phyloP scores from a whole-genome alignment of 1,139 yeast genomes.

The Candida smagusa region DNA sequence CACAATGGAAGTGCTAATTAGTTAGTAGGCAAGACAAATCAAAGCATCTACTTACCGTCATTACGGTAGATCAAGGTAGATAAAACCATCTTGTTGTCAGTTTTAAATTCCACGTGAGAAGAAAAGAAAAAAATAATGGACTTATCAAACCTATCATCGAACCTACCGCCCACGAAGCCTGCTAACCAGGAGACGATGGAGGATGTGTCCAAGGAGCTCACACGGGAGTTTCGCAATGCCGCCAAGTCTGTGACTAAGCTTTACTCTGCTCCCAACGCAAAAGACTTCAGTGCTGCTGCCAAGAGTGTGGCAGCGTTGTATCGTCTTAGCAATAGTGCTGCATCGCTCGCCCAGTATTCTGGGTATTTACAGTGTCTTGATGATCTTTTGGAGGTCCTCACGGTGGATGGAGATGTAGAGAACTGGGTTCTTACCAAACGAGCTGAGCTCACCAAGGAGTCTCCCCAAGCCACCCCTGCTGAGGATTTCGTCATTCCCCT shows the following conservation, averaged over 20 bases:
- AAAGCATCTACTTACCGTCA: constrained; percentile 51
- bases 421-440: constrained; percentile 51
- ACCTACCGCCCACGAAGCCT: constrained; percentile 49
- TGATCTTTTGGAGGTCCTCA: constrained; percentile 48
- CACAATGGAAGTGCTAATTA: constrained; percentile 74
- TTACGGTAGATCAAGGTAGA: constrained; percentile 70
- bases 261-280: constrained; percentile 27
- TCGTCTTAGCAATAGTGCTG: constrained; percentile 48
- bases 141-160: constrained; percentile 50
- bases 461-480: neutral
- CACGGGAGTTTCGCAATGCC: constrained; percentile 42
- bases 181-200: constrained; percentile 41
- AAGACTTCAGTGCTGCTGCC: constrained; percentile 62
- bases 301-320: constrained; percentile 62
- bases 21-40: neutral
- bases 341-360: constrained; percentile 38
- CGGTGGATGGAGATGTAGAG: constrained; percentile 48
- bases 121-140: constrained; percentile 36
- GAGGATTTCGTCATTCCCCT: constrained; percentile 23
- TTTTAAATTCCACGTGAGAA: constrained; percentile 3
- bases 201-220: constrained; percentile 42
- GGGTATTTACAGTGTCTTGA: constrained; percentile 60
- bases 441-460: constrained; percentile 37
- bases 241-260: constrained; percentile 44
- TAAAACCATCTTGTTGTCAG: constrained; percentile 48